A percentile compares a stretch with the other conserved stretches of the same genome.
Conservation (phyloP, 108 stramenopile genomes). For the Epithemia pelagica region DNA sequence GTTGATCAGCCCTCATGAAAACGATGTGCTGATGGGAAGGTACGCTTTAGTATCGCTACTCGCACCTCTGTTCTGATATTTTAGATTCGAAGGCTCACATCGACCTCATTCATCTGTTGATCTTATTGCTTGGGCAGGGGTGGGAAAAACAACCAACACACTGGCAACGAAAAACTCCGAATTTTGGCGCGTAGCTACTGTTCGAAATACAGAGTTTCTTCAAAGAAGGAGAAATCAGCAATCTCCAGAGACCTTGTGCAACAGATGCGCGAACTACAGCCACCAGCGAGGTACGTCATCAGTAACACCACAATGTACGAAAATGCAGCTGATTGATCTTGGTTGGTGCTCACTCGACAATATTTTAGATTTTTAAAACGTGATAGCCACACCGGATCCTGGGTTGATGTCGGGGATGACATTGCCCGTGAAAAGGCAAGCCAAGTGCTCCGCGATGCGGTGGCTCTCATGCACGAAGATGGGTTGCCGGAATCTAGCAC, state of each 20-base stretch:
- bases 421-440: slow-evolving; percentile 69
- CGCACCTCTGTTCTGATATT: too few species aligned
- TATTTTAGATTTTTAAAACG: slow-evolving; percentile 44
- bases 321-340: background rate
- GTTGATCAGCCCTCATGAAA: slow-evolving; percentile 1
- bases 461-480: slow-evolving; percentile 11
- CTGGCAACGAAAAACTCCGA: slow-evolving; percentile 63
- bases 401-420: slow-evolving; percentile 56
- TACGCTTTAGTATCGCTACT: background rate
- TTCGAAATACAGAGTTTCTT: slow-evolving; percentile 25
- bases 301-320: background rate
- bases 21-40: slow-evolving; percentile 6
- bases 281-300: slow-evolving; percentile 38
- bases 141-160: slow-evolving; percentile 64
- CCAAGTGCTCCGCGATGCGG: slow-evolving; percentile 76
- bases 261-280: slow-evolving; percentile 33
- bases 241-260: slow-evolving; percentile 42
- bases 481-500: background rate
- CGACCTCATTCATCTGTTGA: too few species aligned
- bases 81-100: too few species aligned
- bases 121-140: too few species aligned
- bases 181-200: slow-evolving; percentile 29
- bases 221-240: slow-evolving; percentile 53
- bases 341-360: background rate
- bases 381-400: slow-evolving; percentile 26